Evolutionary conservation across 139 green algal genomes (phyloP), one percentile per base, ranked within the genome.

Genomic region (Haematococcus lacustris): DNA sequence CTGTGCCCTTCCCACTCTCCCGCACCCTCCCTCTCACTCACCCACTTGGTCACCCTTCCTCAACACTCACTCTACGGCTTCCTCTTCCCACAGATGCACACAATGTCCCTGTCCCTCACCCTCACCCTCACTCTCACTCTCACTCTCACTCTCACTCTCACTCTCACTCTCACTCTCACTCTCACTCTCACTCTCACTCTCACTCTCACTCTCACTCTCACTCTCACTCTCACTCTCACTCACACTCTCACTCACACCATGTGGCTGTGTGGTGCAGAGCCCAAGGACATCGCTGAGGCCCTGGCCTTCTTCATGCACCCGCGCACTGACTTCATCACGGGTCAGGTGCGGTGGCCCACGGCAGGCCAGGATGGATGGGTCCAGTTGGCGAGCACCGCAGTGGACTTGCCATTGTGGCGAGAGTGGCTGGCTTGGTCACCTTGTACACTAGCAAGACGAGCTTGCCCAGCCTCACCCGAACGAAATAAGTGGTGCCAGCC

Each of bases 291-390:
- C 33, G 53, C 53, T 3, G 6, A 25, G 9, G 53, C 53, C 33
- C 33, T 63, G 53, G 53, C 4, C 6, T 63, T 63, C 33, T 63
- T 63, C 53, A 63, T 63, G 53, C 7, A 63, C 53, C 53, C 53
- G 33, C 9, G 53, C 7, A 63, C 53, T 33, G 53, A 63, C 53
- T 63, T 63, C 17, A 63, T 63, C 33, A 63, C 53, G 33, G 53
- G 53, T 63, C 32, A n/a, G 9, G 13, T n/a, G 13, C 47, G 13
- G 13, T n/a, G 47, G 13, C 21, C 13, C 21, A 28, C 21, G 13
- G 47, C 21, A 13, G 21, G 21, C 13, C 21, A 57, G 47, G 21
- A 28, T 21, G 13, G 13, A 13, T n/a, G 21, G 21, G 21, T 57
- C 13, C 21, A 28, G 13, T 13, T n/a, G 47, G 47, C 21, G 47